A percentile compares a stretch with the other conserved stretches of the same genome.
phyloP scores from a whole-genome alignment of 345 rosid genomes.

The Atalantia buxifolia region DNA sequence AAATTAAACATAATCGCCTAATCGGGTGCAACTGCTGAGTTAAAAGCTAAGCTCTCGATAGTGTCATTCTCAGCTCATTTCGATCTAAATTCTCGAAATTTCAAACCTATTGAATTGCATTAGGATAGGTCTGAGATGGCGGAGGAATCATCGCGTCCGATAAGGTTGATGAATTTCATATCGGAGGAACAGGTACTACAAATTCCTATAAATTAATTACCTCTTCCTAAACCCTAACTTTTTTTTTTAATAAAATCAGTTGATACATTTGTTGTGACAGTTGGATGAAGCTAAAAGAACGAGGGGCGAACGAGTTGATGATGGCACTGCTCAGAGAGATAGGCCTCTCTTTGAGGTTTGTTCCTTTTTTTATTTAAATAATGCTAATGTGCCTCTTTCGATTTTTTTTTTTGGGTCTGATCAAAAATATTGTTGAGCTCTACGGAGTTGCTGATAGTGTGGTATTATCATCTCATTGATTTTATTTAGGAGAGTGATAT shows the following conservation, averaged over 20 bases:
- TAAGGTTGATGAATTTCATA: slow-evolving; percentile 80
- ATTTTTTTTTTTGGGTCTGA: not conserved
- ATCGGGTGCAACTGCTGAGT: not conserved
- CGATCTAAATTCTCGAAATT: not conserved
- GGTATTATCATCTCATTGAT: not conserved
- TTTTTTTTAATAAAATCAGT: not conserved
- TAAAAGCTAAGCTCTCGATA: not conserved
- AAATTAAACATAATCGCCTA: not conserved
- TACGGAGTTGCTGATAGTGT: not conserved
- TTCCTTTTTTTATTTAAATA: not conserved
- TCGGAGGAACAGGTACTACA: slow-evolving; percentile 77
- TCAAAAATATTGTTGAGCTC: not conserved
- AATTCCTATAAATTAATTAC: not conserved
- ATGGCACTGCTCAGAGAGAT: slow-evolving; percentile 94
- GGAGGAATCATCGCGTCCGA: slow-evolving; percentile 55
- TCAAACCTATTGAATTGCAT: not conserved
- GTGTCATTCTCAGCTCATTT: not conserved
- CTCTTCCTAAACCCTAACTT: not conserved
- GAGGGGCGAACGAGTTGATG: slow-evolving; percentile 91
- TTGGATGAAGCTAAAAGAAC: slow-evolving; percentile 77
- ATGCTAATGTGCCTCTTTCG: not conserved
- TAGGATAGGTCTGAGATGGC: slow-evolving; percentile 41
- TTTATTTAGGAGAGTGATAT: not conserved
- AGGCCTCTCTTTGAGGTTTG: slow-evolving; percentile 79
- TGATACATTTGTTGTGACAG: slow-evolving; percentile 34